Evolutionary conservation across 1,284 basidiomycete genomes (phyloP).

Genomic region (Puccinia polysora): DNA sequence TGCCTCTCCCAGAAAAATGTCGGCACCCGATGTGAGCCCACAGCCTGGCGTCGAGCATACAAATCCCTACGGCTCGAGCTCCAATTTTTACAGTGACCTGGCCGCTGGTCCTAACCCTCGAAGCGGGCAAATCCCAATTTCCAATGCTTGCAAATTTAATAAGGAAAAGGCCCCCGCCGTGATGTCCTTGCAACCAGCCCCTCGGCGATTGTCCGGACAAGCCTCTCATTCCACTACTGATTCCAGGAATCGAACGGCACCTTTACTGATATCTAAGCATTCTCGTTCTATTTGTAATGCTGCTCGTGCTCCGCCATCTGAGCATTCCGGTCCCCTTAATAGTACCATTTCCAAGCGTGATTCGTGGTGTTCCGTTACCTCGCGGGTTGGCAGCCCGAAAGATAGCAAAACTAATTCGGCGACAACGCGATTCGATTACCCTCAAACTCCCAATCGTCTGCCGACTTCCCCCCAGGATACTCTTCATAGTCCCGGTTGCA

Average conservation of each 20-base stretch:
- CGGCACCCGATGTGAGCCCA: not conserved
- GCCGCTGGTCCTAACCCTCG: not conserved
- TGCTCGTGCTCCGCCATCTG: not conserved
- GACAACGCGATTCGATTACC: not conserved
- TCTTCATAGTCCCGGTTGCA: not conserved
- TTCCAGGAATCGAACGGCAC: slow-evolving; percentile 7
- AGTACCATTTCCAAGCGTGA: no score
- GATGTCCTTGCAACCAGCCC: slow-evolving; percentile 32
- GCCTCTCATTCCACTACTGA: not conserved
- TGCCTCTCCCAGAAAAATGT: not conserved
- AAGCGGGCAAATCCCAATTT: slow-evolving; percentile 1
- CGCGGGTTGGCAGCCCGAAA: no score
- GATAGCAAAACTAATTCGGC: not conserved
- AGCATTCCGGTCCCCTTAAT: no score
- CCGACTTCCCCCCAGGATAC: not conserved
- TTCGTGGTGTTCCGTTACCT: no score
- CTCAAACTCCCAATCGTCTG: not conserved
- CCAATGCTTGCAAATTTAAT: slow-evolving; percentile 4
- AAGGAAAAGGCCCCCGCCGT: slow-evolving; percentile 3
- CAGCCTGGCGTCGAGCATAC: no score
- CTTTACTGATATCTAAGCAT: slow-evolving; percentile 25
- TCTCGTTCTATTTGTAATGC: not conserved
- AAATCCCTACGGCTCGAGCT: not conserved
- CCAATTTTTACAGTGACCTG: not conserved
- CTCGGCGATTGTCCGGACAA: slow-evolving; percentile 6